Evolutionary conservation across 345 rosid genomes (phyloP), one percentile per base, ranked within the genome.

Genomic region (Pseudoturritis turrita): DNA sequence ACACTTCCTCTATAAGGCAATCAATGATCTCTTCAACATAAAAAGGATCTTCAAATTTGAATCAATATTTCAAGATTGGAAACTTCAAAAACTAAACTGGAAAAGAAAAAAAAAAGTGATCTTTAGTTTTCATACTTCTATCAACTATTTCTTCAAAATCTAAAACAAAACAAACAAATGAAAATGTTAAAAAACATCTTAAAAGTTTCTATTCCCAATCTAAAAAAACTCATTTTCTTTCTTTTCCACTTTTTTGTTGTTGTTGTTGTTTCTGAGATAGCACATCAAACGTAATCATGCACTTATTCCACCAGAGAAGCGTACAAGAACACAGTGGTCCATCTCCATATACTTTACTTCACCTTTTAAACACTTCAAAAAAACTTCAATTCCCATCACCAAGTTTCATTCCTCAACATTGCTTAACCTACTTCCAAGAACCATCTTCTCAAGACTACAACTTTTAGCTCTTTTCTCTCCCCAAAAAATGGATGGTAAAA

Each of bases 291-390:
- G 62, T 50, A 49, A 74, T 58, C 55, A 66, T 66, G 73, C 62
- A 58, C 73, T 74, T 66, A 74, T 74, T 74, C 78, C 55, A 66
- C 39, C 54, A 59, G 61, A 53, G 75, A 76, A 63, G 15, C 79
- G 14, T 53, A 76, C 79, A 76, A 76, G 44, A 46, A 46, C 51
- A 54, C 44, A 70, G 76, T 76, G 79, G 79, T 76, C 79, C 79
- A 60, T 69, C n/a, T 35, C 60, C 52, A 25, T 21, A 52, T 21
- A 52, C 74, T 75, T 75, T 75, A 67, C 64, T 75, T 68, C 78
- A 51, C 74, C 74, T 68, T 68, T 51, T 50, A 59, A 43, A 52
- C 71, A 37, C 79, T 69, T 69, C 4, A 69, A 40, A 45, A n/a
- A 68, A 13, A 21, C 73, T 66, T 51, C 64, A 41, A 35, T 37